phyloP scores from a whole-genome alignment of 768 basidiomycete species.

The Pleurotus pulmonarius region DNA sequence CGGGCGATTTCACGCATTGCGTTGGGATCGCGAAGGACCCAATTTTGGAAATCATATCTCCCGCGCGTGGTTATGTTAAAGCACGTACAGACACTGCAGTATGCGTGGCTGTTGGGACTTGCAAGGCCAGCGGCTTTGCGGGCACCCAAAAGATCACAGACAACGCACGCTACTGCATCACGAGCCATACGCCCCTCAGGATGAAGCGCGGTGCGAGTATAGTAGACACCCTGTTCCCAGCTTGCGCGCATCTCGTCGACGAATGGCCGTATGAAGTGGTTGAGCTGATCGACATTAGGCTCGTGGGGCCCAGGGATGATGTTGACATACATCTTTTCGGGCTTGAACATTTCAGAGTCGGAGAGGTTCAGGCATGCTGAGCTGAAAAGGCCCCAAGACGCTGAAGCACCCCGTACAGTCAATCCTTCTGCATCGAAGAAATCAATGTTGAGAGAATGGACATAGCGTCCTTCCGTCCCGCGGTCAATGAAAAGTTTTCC shows the following conservation, averaged over 20 bases:
- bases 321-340: constrained; percentile 28
- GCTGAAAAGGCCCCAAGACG: constrained; percentile 27
- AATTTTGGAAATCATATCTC: constrained; percentile 13
- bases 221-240: constrained; percentile 16
- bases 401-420: constrained; percentile 16
- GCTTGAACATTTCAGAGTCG: constrained; percentile 21
- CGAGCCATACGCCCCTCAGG: background rate
- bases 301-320: constrained; percentile 33
- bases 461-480: constrained; percentile 10
- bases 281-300: constrained; percentile 23
- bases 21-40: constrained; percentile 10
- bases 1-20: constrained; percentile 13
- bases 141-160: too few relatives aligned
- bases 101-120: too few relatives aligned
- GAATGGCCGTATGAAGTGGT: constrained; percentile 28
- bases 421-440: constrained; percentile 30
- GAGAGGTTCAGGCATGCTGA: constrained; percentile 30
- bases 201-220: constrained; percentile 15
- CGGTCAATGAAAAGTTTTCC: constrained; percentile 14
- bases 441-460: constrained; percentile 25
- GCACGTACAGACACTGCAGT: constrained; percentile 26
- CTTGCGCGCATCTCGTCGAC: constrained; percentile 24
- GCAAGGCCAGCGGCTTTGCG: too few relatives aligned
- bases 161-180: constrained; percentile 9
- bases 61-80: constrained; percentile 8